Evolutionary conservation across 305 asterid species (phyloP).

Genomic region (Fraxinus greggii): DNA sequence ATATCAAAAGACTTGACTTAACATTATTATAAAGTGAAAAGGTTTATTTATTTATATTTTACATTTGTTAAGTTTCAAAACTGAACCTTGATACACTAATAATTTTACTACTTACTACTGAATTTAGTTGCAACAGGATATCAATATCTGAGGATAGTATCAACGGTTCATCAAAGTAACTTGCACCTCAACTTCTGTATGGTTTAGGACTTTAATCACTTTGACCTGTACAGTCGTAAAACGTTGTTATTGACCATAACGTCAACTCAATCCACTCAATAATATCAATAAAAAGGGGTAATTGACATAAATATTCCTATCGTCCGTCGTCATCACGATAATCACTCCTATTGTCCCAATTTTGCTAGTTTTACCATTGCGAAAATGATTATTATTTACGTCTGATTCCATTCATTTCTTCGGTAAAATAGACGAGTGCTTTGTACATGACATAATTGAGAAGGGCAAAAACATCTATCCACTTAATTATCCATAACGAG

Average conservation of each 20-base stretch:
- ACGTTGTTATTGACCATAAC: not conserved
- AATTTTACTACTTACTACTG: constrained; percentile 13
- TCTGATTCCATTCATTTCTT: not conserved
- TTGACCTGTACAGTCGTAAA: not conserved
- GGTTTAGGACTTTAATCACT: not conserved
- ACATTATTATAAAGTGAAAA: not conserved
- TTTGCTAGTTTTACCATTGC: not conserved
- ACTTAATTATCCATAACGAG: not conserved
- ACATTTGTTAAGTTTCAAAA: not conserved
- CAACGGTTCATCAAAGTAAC: not conserved
- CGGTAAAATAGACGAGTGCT: not conserved
- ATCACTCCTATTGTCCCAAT: not conserved
- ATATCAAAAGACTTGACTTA: not conserved
- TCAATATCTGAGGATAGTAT: not conserved
- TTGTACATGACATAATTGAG: not conserved
- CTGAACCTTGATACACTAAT: not conserved
- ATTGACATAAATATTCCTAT: not conserved
- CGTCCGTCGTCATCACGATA: not conserved
- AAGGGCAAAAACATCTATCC: not conserved
- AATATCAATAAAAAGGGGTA: too few species aligned
- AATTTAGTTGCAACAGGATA: constrained; percentile 38
- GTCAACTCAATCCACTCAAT: not conserved
- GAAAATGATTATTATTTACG: too few species aligned
- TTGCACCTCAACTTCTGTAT: not conserved
- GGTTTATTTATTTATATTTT: not conserved